phyloP scores from a whole-genome alignment of 2,329 filamentous ascomycete genomes.

The Dendryphion nanum region DNA sequence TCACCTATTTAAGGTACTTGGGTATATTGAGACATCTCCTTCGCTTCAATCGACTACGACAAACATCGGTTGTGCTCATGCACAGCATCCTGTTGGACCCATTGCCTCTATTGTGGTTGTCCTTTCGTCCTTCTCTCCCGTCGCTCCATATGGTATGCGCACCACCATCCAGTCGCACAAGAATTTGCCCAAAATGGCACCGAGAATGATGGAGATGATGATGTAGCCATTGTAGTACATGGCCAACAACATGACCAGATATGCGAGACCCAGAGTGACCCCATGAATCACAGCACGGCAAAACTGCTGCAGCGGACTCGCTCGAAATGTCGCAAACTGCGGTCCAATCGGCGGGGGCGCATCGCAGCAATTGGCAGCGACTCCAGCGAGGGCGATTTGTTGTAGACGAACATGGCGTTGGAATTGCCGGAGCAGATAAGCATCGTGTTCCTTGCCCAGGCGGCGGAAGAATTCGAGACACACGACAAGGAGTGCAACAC shows the following conservation, averaged over 20 bases:
- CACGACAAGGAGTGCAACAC: slow-evolving; percentile 71
- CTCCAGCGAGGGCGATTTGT: slow-evolving; percentile 18
- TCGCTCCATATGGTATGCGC: slow-evolving; percentile 20
- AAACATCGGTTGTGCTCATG: too few relatives aligned
- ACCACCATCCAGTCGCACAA: slow-evolving; percentile 64
- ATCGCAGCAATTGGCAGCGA: slow-evolving; percentile 23
- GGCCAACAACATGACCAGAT: slow-evolving; percentile 72
- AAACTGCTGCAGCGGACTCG: slow-evolving; percentile 64
- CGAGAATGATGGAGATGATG: slow-evolving; percentile 78
- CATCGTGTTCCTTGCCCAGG: slow-evolving; percentile 69
- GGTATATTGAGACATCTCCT: too few relatives aligned
- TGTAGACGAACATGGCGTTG: slow-evolving; percentile 30
- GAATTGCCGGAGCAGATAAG: slow-evolving; percentile 59
- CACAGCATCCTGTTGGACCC: slow-evolving; percentile 31
- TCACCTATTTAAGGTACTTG: too few relatives aligned
- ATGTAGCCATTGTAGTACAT: slow-evolving; percentile 71
- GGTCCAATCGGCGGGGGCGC: slow-evolving; percentile 19
- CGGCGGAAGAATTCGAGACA: slow-evolving; percentile 71
- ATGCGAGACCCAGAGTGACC: slow-evolving; percentile 71
- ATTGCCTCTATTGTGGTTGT: slow-evolving; percentile 18
- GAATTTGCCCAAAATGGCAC: slow-evolving; percentile 70
- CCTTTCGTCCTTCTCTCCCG: slow-evolving; percentile 24
- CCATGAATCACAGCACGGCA: slow-evolving; percentile 67
- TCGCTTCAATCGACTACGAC: too few relatives aligned
- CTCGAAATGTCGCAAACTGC: slow-evolving; percentile 43